Evolutionary conservation across 75 land plant genomes (phyloP).

Genomic region (Selaginella moellendorffii): DNA sequence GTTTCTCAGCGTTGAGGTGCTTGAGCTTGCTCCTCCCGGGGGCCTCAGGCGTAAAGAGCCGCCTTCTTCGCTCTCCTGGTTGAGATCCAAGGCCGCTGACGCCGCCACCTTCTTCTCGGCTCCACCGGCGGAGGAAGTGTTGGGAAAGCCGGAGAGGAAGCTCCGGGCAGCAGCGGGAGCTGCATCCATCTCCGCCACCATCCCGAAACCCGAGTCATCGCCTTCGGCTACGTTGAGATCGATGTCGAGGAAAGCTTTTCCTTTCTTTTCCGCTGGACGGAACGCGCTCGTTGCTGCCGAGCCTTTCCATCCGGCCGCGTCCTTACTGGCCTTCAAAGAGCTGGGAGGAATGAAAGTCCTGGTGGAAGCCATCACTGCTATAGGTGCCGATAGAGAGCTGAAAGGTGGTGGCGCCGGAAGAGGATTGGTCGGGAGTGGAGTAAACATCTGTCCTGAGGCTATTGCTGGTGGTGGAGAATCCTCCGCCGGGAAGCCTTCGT

Average conservation of each 20-base stretch:
- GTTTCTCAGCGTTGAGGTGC: slow-evolving; percentile 18
- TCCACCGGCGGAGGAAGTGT: neutral
- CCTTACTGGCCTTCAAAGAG: slow-evolving; percentile 43
- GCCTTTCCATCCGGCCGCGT: slow-evolving; percentile 82
- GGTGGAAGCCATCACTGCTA: slow-evolving; percentile 52
- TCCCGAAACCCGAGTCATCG: slow-evolving; percentile 22
- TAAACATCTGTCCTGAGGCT: too few relatives aligned
- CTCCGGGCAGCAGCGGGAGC: slow-evolving; percentile 30
- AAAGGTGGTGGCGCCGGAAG: slow-evolving; percentile 13
- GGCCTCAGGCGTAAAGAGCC: slow-evolving; percentile 11
- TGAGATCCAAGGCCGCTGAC: slow-evolving; percentile 73
- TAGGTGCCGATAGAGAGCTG: slow-evolving; percentile 30
- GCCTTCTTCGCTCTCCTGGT: slow-evolving; percentile 39
- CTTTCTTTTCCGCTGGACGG: slow-evolving; percentile 57
- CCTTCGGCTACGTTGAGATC: slow-evolving; percentile 91
- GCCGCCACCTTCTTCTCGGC: slow-evolving; percentile 12
- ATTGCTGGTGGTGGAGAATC: slow-evolving; percentile 21
- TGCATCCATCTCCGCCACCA: slow-evolving; percentile 22
- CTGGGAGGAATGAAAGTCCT: slow-evolving; percentile 52
- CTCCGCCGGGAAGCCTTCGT: slow-evolving; percentile 49
- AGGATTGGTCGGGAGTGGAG: slow-evolving; percentile 11
- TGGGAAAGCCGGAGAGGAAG: slow-evolving; percentile 12
- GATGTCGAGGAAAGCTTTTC: slow-evolving; percentile 45
- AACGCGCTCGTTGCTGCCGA: slow-evolving; percentile 96
- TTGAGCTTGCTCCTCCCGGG: neutral